A percentile compares a stretch with the other conserved stretches of the same genome.
Conservation (phyloP, 192 early-diverging fungal genomes). For the Gigaspora rosea region DNA sequence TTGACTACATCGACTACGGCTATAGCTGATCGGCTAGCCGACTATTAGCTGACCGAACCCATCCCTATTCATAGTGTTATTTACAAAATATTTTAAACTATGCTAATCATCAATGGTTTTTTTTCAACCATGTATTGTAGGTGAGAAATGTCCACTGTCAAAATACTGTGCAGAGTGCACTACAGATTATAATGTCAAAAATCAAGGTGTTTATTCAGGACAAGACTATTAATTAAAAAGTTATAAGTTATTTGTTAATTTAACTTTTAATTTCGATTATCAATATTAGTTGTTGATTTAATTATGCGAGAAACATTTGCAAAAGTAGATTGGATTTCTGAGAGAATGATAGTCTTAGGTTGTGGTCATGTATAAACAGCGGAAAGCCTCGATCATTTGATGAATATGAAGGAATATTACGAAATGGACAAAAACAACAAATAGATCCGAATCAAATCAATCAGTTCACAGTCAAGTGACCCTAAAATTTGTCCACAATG, state of each 20-base stretch:
- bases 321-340: slow-evolving; percentile 44
- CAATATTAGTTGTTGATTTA: slow-evolving; percentile 32
- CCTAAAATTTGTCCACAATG: not conserved
- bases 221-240: not conserved
- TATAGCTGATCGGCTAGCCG: no score
- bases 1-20: no score
- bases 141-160: slow-evolving; percentile 38
- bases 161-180: slow-evolving; percentile 43
- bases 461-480: not conserved
- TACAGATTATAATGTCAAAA: slow-evolving; percentile 1
- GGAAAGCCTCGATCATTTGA: slow-evolving; percentile 50
- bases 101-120: no score
- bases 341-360: slow-evolving; percentile 47
- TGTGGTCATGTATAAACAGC: slow-evolving; percentile 60
- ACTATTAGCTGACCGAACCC: no score
- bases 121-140: not conserved
- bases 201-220: slow-evolving; percentile 13
- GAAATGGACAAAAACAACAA: not conserved
- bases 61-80: no score
- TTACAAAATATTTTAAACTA: no score
- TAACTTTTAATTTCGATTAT: not conserved
- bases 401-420: slow-evolving; percentile 24
- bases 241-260: no score
- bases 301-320: slow-evolving; percentile 31
- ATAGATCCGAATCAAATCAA: not conserved